Percentiles rank a stretch among this genome's conserved stretches.
Evolutionary conservation across 176 grass and related monocot species (phyloP).

Genomic region (Musa beccarii): DNA sequence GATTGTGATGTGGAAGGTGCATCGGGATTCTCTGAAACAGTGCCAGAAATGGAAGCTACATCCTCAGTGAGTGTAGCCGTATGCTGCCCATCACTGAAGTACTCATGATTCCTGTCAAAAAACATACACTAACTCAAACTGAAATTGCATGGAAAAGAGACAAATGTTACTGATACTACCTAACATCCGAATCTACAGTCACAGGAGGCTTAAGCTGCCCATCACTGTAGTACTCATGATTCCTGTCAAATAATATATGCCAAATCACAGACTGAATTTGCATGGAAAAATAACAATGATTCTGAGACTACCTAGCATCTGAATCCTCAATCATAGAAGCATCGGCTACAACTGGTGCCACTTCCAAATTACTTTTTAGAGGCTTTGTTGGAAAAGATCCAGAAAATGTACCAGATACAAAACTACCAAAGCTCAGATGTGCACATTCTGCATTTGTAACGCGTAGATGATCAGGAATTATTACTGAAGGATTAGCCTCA

Average conservation of each 20-base stretch:
- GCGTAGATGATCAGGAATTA: constrained; percentile 94
- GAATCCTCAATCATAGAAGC: constrained; percentile 41
- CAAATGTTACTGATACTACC: constrained; percentile 27
- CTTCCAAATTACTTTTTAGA: constrained; percentile 34
- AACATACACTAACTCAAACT: background rate
- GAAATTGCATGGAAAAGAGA: background rate
- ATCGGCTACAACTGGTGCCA: constrained; percentile 32
- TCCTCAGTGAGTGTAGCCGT: constrained; percentile 35
- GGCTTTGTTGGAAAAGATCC: constrained; percentile 51
- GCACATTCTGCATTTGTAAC: constrained; percentile 72
- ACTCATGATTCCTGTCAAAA: constrained; percentile 61
- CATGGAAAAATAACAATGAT: background rate
- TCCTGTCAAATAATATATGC: constrained; percentile 28
- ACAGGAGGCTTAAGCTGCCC: constrained; percentile 20
- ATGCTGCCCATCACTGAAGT: constrained; percentile 39
- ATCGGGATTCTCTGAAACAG: constrained; percentile 47
- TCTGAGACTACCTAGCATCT: constrained; percentile 47
- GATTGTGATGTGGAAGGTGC: constrained; percentile 57
- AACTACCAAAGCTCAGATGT: constrained; percentile 92
- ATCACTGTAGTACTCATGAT: constrained; percentile 61
- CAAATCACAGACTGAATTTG: constrained; percentile 9
- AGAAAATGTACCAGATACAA: constrained; percentile 86
- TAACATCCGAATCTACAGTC: constrained; percentile 23
- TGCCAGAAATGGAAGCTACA: constrained; percentile 38
- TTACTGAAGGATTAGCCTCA: constrained; percentile 85